Base-by-base conservation (phyloP, 306 rosid genomes). In the Lotus japonicus region DNA sequence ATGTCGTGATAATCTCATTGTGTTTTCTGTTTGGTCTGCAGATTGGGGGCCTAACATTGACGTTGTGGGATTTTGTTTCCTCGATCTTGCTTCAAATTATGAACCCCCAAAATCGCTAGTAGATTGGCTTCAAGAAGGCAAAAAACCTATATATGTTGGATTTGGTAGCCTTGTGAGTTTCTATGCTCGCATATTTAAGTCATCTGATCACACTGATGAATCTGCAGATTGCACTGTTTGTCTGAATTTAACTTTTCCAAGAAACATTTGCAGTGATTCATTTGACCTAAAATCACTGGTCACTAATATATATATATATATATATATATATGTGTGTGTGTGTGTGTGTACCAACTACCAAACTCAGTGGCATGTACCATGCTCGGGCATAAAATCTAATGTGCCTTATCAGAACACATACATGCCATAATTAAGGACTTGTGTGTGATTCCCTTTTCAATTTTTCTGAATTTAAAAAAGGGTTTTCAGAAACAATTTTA, bases 101-200 rank as follows among this genome's bases (percentile, higher is more conserved):
- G 84, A 83, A 75, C 97, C 97, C n/a, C 92, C 91, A 4, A 72
- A 78, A 50, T 62, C 85, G 8, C 89, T 92, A 21, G 86, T 80
- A 66, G 79, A 84, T 74, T 92, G 97, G 97, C 92, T 92, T 72
- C 78, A 77, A 76, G 88, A 78, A 66, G 98, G 97, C 56, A 67
- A 77, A 42, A 68, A 15, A 58, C 98, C 98, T 65, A 84, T 92
- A 45, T 92, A 92, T 66, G 72, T 89, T 75, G 98, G 98, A 81
- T 92, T 92, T 73, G 98, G 98, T 28, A 92, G 98, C 88, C 97
- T 92, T 65, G 98, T 92, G 85, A 89, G 98, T 79, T 64, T 79
- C 80, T 70, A 11, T 55, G 7, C 48, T 62, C 42, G 33, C 62
- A 28, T 73, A 41, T 52, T 77, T 77, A 7, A 9, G 41, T 38